Evolutionary conservation across 2,329 filamentous ascomycete species (phyloP), one percentile per base, ranked within the genome.

Genomic region (Thielaviopsis musarum): DNA sequence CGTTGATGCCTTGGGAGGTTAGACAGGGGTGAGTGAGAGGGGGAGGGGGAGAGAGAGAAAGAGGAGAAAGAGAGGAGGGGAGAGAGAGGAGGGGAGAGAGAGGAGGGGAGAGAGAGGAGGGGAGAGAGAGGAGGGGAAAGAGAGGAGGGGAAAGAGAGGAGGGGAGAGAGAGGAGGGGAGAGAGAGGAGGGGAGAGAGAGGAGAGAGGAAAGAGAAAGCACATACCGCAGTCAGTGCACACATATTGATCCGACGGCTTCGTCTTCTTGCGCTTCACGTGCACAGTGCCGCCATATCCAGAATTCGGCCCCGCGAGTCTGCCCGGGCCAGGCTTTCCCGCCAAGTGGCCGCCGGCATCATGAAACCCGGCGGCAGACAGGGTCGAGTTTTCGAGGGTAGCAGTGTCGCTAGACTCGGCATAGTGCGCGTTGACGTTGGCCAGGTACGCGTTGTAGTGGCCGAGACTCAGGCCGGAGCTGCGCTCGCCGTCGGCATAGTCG

Each of bases 191-290:
- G 7, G n/a, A 13, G 38, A 57, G 26, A 19, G 38, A 26, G 41
- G 19, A 6, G 41, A 12, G n/a, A 57, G n/a, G 13, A 3, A 52
- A 10, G 24, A 51, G 24, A 51, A 52, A 15, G 48, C 57, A 74
- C 78, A 64, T 73, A 75, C 91, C 91, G 72, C 91, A 97, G 70
- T 96, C 91, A 1, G 88, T 91, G 71, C 91, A 97, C 45, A 95
- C 88, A 68, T 96, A 96, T 75, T 96, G 91, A 67, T 95, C 83
- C 1, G 80, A 78, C 24, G 82, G 77, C 69, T 95, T 95, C 54
- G 88, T 75, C 70, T 95, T 95, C 75, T 87, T 87, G 75, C 91
- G 85, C 73, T 94, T 94, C 71, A n/a, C 38, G 10, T 45, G 38
- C 3, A 13, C 38, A 45, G 38, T 13, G 5, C 38, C 17, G 38